phyloP scores from a whole-genome alignment of 345 rosid genomes.

The Euphorbia lathyris region DNA sequence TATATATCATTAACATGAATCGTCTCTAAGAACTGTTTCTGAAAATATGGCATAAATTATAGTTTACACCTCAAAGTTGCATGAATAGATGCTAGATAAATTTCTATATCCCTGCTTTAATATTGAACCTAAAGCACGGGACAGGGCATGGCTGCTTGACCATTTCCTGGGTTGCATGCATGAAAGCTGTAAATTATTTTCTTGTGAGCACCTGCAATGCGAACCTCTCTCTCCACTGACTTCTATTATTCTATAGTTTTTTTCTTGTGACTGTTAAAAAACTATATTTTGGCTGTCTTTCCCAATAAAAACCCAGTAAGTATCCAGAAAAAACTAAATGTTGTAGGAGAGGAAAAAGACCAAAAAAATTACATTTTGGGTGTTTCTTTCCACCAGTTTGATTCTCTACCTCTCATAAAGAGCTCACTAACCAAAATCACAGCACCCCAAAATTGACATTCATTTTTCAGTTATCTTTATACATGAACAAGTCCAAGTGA shows the following conservation, averaged over 20 bases:
- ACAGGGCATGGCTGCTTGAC: not conserved
- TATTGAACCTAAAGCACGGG: not conserved
- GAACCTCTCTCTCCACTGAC: not conserved
- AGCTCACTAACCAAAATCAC: too few species aligned
- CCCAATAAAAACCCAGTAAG: not conserved
- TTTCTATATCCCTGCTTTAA: not conserved
- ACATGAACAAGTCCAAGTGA: not conserved
- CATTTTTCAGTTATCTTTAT: too few species aligned
- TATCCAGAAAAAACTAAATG: not conserved
- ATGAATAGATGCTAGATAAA: not conserved
- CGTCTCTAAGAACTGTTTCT: not conserved
- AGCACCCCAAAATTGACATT: not conserved
- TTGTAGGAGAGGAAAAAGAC: too few species aligned
- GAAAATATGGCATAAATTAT: too few species aligned
- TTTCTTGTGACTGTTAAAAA: not conserved
- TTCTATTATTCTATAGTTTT: too few species aligned
- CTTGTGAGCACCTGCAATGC: not conserved
- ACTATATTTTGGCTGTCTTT: not conserved
- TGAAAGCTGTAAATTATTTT: not conserved
- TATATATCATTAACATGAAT: not conserved
- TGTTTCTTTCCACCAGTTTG: too few species aligned
- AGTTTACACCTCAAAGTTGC: too few species aligned
- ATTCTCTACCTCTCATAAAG: too few species aligned
- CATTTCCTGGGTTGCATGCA: constrained; percentile 4
- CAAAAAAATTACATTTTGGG: too few species aligned